Base-by-base conservation (phyloP, 306 rosid genomes). In the Fagus sylvatica region DNA sequence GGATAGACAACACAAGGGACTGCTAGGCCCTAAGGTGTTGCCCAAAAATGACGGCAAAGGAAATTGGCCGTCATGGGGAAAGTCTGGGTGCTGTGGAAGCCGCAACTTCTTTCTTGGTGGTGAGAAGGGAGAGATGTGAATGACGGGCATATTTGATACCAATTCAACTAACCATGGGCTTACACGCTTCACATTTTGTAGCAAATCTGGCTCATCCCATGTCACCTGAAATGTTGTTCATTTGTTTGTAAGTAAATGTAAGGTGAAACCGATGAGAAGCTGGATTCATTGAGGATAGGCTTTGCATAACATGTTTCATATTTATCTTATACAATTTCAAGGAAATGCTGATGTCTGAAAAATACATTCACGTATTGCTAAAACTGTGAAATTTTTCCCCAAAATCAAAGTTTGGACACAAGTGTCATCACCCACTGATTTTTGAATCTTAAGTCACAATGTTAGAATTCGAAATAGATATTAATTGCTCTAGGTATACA, bases 151-250 rank as follows among this genome's bases (percentile, higher is more conserved):
- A 81, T 88, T 95, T 2, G 99, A 84, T 40, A 96, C 97, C 60
- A 93, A 81, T 69, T 96, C 99, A 61, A 91, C 87, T 87, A 96
- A 80, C 99, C 99, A 96, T 32, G 99, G 99, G 80, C 89, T 96
- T 13, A 96, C 97, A 1, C 96, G 90, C 94, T 96, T 96, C 91
- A 95, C 98, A 70, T 95, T 91, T 74, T 93, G 96, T n/a, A 95
- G 88, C 96, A 95, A 86, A 82, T 93, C 99, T 41, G 99, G 99
- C 49, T 95, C 99, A 67, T 95, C 99, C 99, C 99, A 95, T 36
- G 91, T 83, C 85, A 95, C 98, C 99, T 95, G 89, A 39, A 83
- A 65, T 69, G 73, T 37, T 28, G 46, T 76, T 57, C 19, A 67
- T 53, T 37, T 28, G 46, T 76, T 57, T 33, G 72, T 53, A 6